Evolutionary conservation across 169 alveolate species (phyloP).

Genomic region (Plasmodium berghei): DNA sequence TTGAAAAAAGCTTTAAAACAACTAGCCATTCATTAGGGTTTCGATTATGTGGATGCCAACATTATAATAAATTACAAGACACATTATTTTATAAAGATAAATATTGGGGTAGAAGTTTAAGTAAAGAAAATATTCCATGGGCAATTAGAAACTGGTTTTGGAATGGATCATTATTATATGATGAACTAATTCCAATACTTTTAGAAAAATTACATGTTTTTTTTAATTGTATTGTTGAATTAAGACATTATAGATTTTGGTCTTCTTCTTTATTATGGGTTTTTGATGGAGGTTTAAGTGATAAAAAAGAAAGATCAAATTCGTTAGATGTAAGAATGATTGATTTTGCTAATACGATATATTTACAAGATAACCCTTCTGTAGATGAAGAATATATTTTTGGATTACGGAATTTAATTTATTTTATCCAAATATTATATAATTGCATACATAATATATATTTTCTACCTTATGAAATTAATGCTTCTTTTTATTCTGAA

Average conservation of each 20-base stretch:
- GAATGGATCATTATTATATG: conserved; percentile 78
- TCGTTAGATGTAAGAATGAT: conserved; percentile 83
- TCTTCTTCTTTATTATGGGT: conserved; percentile 83
- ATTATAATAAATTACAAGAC: conserved; percentile 78
- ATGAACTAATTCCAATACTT: conserved; percentile 77
- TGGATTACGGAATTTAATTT: conserved; percentile 78
- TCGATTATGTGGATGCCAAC: conserved; percentile 83
- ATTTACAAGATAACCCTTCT: conserved; percentile 81
- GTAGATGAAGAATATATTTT: conserved; percentile 82
- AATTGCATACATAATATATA: conserved; percentile 77
- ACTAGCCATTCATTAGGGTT: conserved; percentile 84
- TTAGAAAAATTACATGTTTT: conserved; percentile 77
- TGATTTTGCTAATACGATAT: conserved; percentile 83
- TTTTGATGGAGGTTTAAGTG: conserved; percentile 82
- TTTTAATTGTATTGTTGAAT: conserved; percentile 75
- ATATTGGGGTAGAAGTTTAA: conserved; percentile 83
- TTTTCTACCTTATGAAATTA: conserved; percentile 71
- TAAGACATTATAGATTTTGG: conserved; percentile 83
- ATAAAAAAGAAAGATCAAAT: conserved; percentile 68
- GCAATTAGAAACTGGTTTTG: conserved; percentile 83
- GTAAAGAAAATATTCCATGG: conserved; percentile 79
- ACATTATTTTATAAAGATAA: conserved; percentile 81
- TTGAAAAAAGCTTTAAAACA: conserved; percentile 79
- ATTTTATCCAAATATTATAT: conserved; percentile 73
- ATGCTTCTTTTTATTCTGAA: conserved; percentile 59